phyloP scores from a whole-genome alignment of 163 green algal species.

The Coccomyxa subellipsoidea region DNA sequence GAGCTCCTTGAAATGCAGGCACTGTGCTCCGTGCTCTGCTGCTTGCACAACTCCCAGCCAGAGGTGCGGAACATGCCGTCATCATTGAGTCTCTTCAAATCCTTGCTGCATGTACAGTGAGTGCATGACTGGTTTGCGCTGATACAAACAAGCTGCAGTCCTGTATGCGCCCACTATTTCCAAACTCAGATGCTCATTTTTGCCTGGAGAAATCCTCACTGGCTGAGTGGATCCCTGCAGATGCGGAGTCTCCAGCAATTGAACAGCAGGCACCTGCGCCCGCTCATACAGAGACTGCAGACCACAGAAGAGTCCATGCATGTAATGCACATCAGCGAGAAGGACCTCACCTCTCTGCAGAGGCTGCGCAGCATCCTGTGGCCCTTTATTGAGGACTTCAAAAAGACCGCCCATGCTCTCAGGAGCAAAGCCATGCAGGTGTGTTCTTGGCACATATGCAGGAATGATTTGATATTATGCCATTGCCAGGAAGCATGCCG shows the following conservation, averaged over 20 bases:
- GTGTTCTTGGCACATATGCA: not conserved
- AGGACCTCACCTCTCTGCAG: not conserved
- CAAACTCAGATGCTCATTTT: not conserved
- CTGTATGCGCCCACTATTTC: not conserved
- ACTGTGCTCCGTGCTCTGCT: not conserved
- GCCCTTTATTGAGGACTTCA: not conserved
- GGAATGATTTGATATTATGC: no score
- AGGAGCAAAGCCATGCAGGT: not conserved
- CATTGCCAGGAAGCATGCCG: no score
- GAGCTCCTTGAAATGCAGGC: not conserved
- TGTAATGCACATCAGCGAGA: not conserved
- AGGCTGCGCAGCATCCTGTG: not conserved
- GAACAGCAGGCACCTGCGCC: not conserved
- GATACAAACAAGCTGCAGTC: not conserved
- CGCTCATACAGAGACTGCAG: not conserved
- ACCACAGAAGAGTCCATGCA: not conserved
- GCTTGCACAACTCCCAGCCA: not conserved
- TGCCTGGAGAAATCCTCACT: no score
- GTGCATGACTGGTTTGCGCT: no score
- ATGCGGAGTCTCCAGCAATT: not conserved
- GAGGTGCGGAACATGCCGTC: no score
- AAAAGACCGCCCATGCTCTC: not conserved
- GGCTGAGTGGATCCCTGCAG: no score
- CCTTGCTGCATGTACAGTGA: not conserved
- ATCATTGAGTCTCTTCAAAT: no score